Evolutionary conservation across 805 yeast species (phyloP).

Genomic region (Candida cerambycidarum): DNA sequence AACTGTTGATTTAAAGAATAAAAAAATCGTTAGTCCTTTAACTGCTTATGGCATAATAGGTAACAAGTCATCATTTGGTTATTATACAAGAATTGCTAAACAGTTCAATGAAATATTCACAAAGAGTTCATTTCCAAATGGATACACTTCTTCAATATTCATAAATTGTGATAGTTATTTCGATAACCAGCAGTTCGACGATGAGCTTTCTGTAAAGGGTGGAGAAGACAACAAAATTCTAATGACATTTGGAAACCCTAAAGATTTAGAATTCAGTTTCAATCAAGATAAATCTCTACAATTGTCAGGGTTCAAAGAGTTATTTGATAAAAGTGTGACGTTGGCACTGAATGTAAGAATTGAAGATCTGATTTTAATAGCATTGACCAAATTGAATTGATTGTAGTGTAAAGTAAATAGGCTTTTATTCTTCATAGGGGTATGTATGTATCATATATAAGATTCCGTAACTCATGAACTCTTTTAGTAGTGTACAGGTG

Average conservation of each 20-base stretch:
- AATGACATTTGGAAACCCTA: conserved; percentile 64
- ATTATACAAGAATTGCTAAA: conserved; percentile 67
- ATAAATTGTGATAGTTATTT: conserved; percentile 69
- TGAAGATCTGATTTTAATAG: conserved; percentile 70
- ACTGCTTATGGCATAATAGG: conserved; percentile 70
- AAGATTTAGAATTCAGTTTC: conserved; percentile 55
- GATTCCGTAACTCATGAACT: no score
- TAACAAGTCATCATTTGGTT: conserved; percentile 64
- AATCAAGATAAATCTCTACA: conserved; percentile 50
- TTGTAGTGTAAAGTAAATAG: no score
- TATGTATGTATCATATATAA: no score
- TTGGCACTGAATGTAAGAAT: conserved; percentile 59
- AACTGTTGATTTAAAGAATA: conserved; percentile 66
- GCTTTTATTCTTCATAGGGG: no score
- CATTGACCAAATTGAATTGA: conserved; percentile 41
- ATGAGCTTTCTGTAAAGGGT: background rate
- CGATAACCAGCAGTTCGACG: conserved; percentile 10
- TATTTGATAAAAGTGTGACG: conserved; percentile 64
- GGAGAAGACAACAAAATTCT: conserved; percentile 37
- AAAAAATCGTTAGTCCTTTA: conserved; percentile 64
- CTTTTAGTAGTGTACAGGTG: no score
- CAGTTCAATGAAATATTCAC: conserved; percentile 66
- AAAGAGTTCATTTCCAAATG: conserved; percentile 59
- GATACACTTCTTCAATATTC: conserved; percentile 68
- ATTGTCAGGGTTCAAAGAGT: conserved; percentile 53